Base-by-base conservation (phyloP, 2,329 filamentous ascomycete species). In the Fusarium transvaalense region DNA sequence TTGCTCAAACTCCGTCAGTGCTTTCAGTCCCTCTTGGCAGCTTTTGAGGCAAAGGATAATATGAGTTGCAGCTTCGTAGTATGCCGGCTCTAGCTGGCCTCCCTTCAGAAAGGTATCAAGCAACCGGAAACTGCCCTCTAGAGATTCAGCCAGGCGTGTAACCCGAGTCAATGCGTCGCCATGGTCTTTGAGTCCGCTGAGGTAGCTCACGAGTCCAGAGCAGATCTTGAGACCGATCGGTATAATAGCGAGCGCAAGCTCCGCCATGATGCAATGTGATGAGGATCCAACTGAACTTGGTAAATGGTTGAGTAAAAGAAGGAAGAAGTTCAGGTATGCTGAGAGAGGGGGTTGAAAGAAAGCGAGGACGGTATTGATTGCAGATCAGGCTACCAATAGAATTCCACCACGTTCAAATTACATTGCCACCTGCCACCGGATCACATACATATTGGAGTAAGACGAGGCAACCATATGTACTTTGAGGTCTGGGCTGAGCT, bases 171-270 rank as follows among this genome's bases (percentile, higher is more conserved):
- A 10, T 8, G 34, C 15, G 15, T 59, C 41, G 4, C 55, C n/a
- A 1, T 34, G 51, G 6, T 56, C 34, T n/a, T 56, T 46, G 6
- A 59, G 21, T 2, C 29, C n/a, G 10, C 17, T 1, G 3, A 59
- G 21, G 4, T 59, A 59, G 27, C 41, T 47, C n/a, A 35, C 10
- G 2, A 59, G 27, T 0, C 21, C 51, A 3, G 51, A 56, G 14
- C 56, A 59, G 10, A 5, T 27, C 12, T 59, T 29, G 17, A 59
- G 14, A 0, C 56, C 51, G 1, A 47, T 23, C 0, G 56, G 56
- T 8, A 59, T 56, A 9, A 59, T 35, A n/a, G 56, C 56, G 0
- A 59, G 21, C 1, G 56, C 51, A 3, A 59, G 41, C 15, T 59
- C 56, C 3, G 51, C 41, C 56, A 59, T 59, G n/a, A n/a, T n/a